Base-by-base conservation (phyloP, 2,329 filamentous ascomycete genomes). In the Orbilia javanica region DNA sequence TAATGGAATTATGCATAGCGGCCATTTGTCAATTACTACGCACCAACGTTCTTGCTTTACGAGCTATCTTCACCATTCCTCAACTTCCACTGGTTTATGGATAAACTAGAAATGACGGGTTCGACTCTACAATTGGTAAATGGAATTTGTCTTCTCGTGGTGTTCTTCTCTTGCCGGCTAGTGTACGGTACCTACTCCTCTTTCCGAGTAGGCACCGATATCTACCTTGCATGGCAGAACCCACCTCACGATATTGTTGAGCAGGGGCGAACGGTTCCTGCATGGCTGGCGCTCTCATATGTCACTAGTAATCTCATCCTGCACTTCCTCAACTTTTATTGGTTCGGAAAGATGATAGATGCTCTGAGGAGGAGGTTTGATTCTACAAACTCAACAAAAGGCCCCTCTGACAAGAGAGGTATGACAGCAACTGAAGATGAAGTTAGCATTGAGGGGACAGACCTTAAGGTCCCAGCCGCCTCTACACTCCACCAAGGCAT, bases 1-100 rank as follows among this genome's bases (percentile, higher is more conserved):
- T 79, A 69, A 71, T 60, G 29, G 22, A 11, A 36, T 46, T 11
- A 27, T 52, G 34, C 44, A 65, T 82, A 96, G 93, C 88, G 92
- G 77, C 93, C 93, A 1, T 94, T 95, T 82, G 87, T 94, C 80
- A 94, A 95, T 86, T 94, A 90, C 86, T 96, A 96, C 84, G 91
- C 89, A 71, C 88, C 88, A 71, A 89, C 89, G 76, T 96, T 96
- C 84, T 93, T 96, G 82, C 90, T 96, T 74, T 96, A 94, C 88
- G 93, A 96, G 84, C 88, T 96, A 44, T 94, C 92, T 27, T 92
- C 91, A 3, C 92, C 93, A 6, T 94, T 96, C 84, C 87, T 96
- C 73, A 96, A 96, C 83, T 88, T 95, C 83, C 93, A 96, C 86
- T 96, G 93, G 93, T 96, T 96, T 86, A 93, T 92, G 85, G 93